These are phyloP conservation scores for Chalciporus pseudorubinellus DNA, from an alignment of 768 basidiomycete genomes.

Conservation along the genomic window DNA sequence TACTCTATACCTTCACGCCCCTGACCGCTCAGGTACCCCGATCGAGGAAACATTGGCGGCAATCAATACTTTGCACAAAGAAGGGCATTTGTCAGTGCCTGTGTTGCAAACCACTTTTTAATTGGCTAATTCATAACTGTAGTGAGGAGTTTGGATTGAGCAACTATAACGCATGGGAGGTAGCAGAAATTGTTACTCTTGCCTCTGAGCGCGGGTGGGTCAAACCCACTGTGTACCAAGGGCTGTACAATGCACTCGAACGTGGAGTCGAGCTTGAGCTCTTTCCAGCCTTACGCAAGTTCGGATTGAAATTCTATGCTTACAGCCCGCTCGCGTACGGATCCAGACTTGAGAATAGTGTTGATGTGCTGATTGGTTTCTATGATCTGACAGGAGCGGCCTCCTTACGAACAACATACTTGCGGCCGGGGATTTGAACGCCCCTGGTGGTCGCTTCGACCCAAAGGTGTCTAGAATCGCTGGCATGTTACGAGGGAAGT, in stretches of 20 bases:
- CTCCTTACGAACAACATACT: neutral
- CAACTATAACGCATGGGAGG: slow-evolving; percentile 33
- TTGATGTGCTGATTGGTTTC: no score
- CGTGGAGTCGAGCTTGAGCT: slow-evolving; percentile 27
- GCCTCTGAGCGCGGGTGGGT: slow-evolving; percentile 47
- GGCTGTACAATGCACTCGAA: slow-evolving; percentile 47
- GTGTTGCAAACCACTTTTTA: neutral
- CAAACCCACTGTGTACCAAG: slow-evolving; percentile 49
- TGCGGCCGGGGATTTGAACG: neutral
- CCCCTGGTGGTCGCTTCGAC: slow-evolving; percentile 2
- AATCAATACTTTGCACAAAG: neutral
- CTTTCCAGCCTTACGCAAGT: slow-evolving; percentile 42
- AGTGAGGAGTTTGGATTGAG: slow-evolving; percentile 15
- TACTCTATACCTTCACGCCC: neutral
- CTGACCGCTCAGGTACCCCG: neutral
- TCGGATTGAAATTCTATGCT: slow-evolving; percentile 38
- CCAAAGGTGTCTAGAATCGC: neutral
- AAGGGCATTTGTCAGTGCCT: neutral
- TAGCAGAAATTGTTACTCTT: slow-evolving; percentile 44
- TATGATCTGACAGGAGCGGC: neutral
- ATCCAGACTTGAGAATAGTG: neutral
- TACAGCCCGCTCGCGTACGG: slow-evolving; percentile 7
- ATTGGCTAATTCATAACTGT: neutral
- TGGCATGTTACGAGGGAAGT: neutral
- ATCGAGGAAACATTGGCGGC: neutral